Percentiles rank a stretch among this genome's conserved stretches.
phyloP scores from a whole-genome alignment of 306 rosid species.

The Clitoria ternatea region DNA sequence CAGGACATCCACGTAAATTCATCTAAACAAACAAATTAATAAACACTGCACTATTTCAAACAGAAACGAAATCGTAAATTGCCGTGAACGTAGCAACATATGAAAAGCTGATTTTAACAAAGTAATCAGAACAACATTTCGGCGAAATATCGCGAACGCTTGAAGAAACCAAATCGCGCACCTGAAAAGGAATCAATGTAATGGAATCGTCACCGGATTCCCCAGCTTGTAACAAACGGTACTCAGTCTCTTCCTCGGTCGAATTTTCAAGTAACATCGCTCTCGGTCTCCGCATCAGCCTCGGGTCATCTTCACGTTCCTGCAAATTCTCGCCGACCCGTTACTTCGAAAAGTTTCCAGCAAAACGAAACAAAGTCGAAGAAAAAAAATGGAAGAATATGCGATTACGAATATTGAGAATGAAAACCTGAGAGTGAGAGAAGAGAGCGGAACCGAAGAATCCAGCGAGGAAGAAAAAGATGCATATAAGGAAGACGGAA shows the following conservation, averaged over 20 bases:
- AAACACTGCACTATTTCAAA: conserved; percentile 10
- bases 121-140: not conserved
- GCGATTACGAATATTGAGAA: not conserved
- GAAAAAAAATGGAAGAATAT: not conserved
- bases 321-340: conserved; percentile 19
- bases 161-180: conserved; percentile 26
- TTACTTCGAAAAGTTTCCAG: not conserved
- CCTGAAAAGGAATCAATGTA: conserved; percentile 88
- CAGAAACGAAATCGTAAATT: not conserved
- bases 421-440: conserved; percentile 36
- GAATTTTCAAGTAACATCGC: conserved; percentile 45
- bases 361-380: not conserved
- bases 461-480: conserved; percentile 74
- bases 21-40: not conserved
- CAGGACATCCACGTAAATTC: conserved; percentile 14
- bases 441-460: conserved; percentile 50
- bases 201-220: conserved; percentile 69
- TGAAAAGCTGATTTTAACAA: conserved; percentile 8
- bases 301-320: conserved; percentile 38
- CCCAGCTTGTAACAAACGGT: conserved; percentile 45
- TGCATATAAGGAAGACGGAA: conserved; percentile 46
- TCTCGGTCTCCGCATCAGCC: conserved; percentile 39
- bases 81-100: not conserved
- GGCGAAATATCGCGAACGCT: not conserved
- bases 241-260: conserved; percentile 28